These are phyloP conservation scores for Carpinus viminea DNA, from an alignment of 306 rosid species.

Conservation along the genomic window DNA sequence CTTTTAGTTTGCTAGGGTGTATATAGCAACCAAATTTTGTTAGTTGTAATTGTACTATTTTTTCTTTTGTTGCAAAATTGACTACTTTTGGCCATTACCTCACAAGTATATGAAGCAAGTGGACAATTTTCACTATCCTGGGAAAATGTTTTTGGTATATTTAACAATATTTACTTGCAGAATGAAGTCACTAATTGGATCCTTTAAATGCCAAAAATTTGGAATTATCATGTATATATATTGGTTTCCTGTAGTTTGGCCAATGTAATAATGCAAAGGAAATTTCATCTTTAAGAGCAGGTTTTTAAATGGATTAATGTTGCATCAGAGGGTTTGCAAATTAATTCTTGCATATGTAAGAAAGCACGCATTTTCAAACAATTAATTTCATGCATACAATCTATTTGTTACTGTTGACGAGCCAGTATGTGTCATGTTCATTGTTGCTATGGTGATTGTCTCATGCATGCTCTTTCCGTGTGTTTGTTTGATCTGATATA, in stretches of 20 bases:
- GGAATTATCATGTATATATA: not conserved
- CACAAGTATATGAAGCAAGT: too few relatives aligned
- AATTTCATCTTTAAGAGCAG: not conserved
- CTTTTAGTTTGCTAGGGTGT: not conserved
- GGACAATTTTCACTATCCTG: not conserved
- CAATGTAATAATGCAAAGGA: not conserved
- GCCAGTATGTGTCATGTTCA: not conserved
- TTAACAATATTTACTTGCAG: not conserved
- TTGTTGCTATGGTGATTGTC: not conserved
- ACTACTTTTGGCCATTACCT: not conserved
- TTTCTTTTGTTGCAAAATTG: not conserved
- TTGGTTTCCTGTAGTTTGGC: not conserved
- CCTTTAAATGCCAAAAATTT: not conserved
- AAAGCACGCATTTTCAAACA: not conserved
- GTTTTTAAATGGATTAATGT: not conserved
- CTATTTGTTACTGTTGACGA: not conserved
- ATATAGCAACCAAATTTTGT: not conserved
- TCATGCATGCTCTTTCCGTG: constrained; percentile 1
- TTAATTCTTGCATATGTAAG: not conserved
- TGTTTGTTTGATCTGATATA: constrained; percentile 11
- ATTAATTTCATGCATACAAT: not conserved
- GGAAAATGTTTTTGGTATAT: not conserved
- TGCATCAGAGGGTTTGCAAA: not conserved
- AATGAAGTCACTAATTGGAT: not conserved
- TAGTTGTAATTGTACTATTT: not conserved